phyloP scores from a whole-genome alignment of 1,284 basidiomycete genomes.

The Gymnopus androsaceus region DNA sequence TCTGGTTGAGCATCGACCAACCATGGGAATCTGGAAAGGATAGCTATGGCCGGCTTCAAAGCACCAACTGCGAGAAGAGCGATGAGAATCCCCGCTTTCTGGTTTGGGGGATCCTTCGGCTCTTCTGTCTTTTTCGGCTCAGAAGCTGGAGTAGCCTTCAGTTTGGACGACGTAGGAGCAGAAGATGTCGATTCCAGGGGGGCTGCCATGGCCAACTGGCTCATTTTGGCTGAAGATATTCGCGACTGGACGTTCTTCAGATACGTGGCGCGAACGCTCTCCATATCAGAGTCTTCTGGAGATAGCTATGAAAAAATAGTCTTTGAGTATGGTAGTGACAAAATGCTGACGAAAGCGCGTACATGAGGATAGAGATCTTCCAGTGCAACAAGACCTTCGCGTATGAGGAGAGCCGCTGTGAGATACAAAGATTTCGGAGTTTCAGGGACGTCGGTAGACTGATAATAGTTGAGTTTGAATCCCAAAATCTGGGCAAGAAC shows the following conservation, averaged over 20 bases:
- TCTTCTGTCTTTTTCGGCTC: conserved; percentile 49
- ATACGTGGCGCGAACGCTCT: conserved; percentile 67
- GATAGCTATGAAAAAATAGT: conserved; percentile 59
- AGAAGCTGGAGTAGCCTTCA: conserved; percentile 33
- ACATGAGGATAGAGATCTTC: conserved; percentile 89
- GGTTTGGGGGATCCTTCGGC: conserved; percentile 65
- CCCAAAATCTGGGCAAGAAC: conserved; percentile 91
- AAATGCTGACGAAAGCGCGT: conserved; percentile 23
- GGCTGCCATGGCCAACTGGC: conserved; percentile 87
- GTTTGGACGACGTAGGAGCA: conserved; percentile 36
- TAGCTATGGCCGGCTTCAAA: conserved; percentile 72
- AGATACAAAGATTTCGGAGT: conserved; percentile 77
- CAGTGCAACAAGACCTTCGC: conserved; percentile 82
- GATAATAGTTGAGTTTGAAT: conserved; percentile 93
- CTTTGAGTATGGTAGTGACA: conserved; percentile 5
- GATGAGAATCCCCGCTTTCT: conserved; percentile 78
- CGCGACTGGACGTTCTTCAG: conserved; percentile 64
- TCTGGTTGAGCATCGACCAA: conserved; percentile 80
- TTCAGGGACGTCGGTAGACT: conserved; percentile 44
- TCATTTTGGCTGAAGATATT: conserved; percentile 69
- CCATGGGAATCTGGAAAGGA: conserved; percentile 87
- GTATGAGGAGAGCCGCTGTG: conserved; percentile 85
- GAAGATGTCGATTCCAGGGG: conserved; percentile 65
- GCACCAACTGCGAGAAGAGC: conserved; percentile 89
- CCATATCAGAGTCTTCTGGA: conserved; percentile 78